A percentile compares a stretch with the other conserved stretches of the same genome.
These are phyloP conservation scores for Trichoderma sp. DNA, from an alignment of 2,329 filamentous ascomycete genomes.

Conservation along the genomic window DNA sequence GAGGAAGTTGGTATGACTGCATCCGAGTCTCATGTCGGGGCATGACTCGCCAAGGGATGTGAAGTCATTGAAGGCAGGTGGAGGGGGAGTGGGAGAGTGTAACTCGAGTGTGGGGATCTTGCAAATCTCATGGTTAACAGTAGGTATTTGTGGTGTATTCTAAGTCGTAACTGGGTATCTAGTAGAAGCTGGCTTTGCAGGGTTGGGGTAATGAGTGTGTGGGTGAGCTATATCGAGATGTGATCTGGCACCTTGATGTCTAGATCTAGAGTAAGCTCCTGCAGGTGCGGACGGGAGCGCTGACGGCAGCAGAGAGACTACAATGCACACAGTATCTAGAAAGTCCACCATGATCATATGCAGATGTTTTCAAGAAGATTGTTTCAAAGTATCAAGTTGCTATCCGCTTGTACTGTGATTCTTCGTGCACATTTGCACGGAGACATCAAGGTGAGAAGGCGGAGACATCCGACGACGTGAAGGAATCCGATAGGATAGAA, in stretches of 20 bases:
- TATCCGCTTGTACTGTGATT: background rate
- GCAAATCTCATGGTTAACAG: too few relatives aligned
- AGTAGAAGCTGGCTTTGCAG: background rate
- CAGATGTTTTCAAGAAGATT: too few relatives aligned
- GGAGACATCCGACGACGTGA: background rate
- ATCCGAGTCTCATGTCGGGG: background rate
- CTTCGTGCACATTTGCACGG: background rate
- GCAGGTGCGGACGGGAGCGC: too few relatives aligned
- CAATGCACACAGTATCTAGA: too few relatives aligned
- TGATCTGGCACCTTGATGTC: background rate
- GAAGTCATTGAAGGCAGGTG: too few relatives aligned
- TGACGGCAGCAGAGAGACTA: too few relatives aligned
- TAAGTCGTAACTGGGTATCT: background rate
- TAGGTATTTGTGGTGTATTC: background rate
- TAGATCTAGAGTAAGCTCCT: too few relatives aligned
- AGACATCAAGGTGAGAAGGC: background rate
- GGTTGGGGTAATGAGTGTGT: too few relatives aligned
- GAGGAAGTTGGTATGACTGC: background rate
- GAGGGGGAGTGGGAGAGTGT: too few relatives aligned
- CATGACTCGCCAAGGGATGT: constrained; percentile 17
- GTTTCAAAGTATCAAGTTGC: background rate
- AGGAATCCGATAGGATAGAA: background rate
- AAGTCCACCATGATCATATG: too few relatives aligned
- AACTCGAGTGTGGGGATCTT: too few relatives aligned
- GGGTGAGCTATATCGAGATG: background rate